Evolutionary conservation across 805 yeast genomes (phyloP).

Genomic region (Ogataea neopini): DNA sequence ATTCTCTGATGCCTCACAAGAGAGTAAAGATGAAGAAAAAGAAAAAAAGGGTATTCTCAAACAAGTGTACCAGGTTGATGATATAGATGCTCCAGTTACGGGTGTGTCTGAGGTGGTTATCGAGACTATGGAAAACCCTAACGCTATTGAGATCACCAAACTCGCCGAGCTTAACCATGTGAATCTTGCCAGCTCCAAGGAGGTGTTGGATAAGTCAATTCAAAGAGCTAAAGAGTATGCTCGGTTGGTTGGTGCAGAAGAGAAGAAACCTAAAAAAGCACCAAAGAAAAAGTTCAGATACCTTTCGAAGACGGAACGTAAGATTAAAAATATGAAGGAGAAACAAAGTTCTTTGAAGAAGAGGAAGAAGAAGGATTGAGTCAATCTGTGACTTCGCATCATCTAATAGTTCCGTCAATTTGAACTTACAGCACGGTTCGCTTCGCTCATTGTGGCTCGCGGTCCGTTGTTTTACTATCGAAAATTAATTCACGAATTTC

Average conservation of each 20-base stretch:
- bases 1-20: slow-evolving; percentile 31
- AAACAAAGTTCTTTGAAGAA: slow-evolving; percentile 35
- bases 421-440: no score
- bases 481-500: background rate
- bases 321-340: slow-evolving; percentile 47
- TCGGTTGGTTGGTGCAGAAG: slow-evolving; percentile 54
- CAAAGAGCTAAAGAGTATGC: slow-evolving; percentile 85
- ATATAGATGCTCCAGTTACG: slow-evolving; percentile 41
- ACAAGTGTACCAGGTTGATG: slow-evolving; percentile 41
- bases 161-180: slow-evolving; percentile 70
- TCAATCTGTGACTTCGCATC: no score
- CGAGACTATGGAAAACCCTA: slow-evolving; percentile 54
- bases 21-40: slow-evolving; percentile 16
- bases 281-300: slow-evolving; percentile 84
- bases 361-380: slow-evolving; percentile 26
- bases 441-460: no score
- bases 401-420: no score
- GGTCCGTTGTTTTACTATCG: background rate
- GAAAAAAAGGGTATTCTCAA: slow-evolving; percentile 44
- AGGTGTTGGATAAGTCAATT: slow-evolving; percentile 72
- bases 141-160: slow-evolving; percentile 36
- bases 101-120: slow-evolving; percentile 54
- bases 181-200: slow-evolving; percentile 63
- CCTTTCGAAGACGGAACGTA: slow-evolving; percentile 78
- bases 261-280: slow-evolving; percentile 38